These are phyloP conservation scores for Mycosphaerella sp. DNA, from an alignment of 2,329 filamentous ascomycete species.

Conservation along the genomic window DNA sequence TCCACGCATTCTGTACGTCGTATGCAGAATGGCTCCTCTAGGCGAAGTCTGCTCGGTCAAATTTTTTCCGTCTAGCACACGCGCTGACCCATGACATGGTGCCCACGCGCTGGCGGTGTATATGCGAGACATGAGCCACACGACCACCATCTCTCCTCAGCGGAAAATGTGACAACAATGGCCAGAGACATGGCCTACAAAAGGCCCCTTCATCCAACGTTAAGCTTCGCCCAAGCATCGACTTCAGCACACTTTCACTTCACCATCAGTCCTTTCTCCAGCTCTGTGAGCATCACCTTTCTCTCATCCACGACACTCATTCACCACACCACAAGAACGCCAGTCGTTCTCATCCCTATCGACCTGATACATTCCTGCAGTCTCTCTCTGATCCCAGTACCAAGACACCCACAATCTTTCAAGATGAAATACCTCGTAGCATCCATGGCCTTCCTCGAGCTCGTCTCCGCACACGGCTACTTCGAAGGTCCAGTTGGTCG, in stretches of 20 bases:
- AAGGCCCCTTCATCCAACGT: neutral
- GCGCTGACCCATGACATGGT: neutral
- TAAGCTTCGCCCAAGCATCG: neutral
- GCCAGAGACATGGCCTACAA: neutral
- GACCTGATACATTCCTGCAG: neutral
- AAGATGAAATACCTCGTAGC: slow-evolving; percentile 32
- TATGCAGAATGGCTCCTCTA: no score
- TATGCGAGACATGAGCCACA: slow-evolving; percentile 11
- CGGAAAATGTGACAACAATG: neutral
- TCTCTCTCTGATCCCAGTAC: no score
- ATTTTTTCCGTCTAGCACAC: neutral
- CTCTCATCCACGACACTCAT: slow-evolving; percentile 7
- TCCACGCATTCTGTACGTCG: no score
- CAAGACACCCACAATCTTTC: neutral
- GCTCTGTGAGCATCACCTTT: slow-evolving; percentile 18
- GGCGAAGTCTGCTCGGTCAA: no score
- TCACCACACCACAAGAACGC: slow-evolving; percentile 13
- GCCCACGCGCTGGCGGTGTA: slow-evolving; percentile 7
- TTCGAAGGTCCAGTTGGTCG: slow-evolving; percentile 46
- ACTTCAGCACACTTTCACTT: neutral
- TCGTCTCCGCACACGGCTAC: slow-evolving; percentile 50
- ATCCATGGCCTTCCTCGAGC: slow-evolving; percentile 41
- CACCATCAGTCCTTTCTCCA: neutral
- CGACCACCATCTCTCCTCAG: neutral
- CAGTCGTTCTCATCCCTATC: slow-evolving; percentile 10